A percentile compares a stretch with the other conserved stretches of the same genome.
phyloP scores from a whole-genome alignment of 805 yeast genomes.

The Myxozyma kluyveri region DNA sequence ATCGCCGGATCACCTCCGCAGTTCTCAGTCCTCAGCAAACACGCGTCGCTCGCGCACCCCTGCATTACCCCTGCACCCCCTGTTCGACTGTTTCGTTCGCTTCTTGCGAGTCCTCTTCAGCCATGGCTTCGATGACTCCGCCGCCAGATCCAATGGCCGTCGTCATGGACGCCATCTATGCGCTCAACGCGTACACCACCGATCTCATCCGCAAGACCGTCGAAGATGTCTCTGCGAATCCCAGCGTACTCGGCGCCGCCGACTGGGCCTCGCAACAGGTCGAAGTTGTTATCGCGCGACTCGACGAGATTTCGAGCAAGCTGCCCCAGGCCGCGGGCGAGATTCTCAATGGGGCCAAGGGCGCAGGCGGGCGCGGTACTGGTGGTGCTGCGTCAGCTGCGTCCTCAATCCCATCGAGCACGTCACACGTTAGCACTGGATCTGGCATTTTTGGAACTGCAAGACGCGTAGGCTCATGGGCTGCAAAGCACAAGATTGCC shows the following conservation, averaged over 20 bases:
- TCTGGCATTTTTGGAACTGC: not conserved
- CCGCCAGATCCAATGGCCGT: slow-evolving; percentile 29
- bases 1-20: no score
- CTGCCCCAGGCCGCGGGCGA: slow-evolving; percentile 6
- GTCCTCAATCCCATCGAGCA: not conserved
- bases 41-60: no score
- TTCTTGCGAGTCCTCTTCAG: not conserved
- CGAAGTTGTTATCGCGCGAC: slow-evolving; percentile 14
- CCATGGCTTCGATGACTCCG: slow-evolving; percentile 19
- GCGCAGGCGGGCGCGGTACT: not conserved
- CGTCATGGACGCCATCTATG: slow-evolving; percentile 23
- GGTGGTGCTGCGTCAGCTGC: not conserved
- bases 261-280: slow-evolving; percentile 17
- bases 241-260: slow-evolving; percentile 3
- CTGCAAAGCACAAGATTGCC: slow-evolving; percentile 21
- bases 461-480: slow-evolving; percentile 9
- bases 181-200: slow-evolving; percentile 12
- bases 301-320: slow-evolving; percentile 11
- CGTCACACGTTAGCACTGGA: not conserved
- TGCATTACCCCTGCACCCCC: no score
- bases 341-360: slow-evolving; percentile 1
- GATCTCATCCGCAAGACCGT: slow-evolving; percentile 21
- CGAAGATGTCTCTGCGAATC: slow-evolving; percentile 12
- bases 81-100: not conserved
- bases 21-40: no score